These are phyloP conservation scores for Beauveria pseudobassiana DNA, from an alignment of 2,329 filamentous ascomycete species.

Conservation along the genomic window DNA sequence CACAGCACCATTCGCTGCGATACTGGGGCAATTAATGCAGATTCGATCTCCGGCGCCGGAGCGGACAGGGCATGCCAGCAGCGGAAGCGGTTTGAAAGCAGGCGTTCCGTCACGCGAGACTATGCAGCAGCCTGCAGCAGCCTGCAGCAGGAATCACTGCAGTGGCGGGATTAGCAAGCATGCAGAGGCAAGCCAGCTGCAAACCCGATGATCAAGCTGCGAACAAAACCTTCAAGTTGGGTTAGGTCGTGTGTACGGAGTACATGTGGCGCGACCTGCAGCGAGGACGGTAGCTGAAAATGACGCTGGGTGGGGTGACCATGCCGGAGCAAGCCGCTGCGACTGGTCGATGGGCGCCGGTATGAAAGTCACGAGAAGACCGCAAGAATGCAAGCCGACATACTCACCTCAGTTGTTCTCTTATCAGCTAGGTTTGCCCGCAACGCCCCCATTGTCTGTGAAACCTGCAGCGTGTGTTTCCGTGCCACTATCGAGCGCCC, in stretches of 20 bases:
- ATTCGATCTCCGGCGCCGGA: slow-evolving; percentile 8
- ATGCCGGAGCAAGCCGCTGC: neutral
- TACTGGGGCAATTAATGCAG: neutral
- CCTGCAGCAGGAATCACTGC: neutral
- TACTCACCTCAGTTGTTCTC: neutral
- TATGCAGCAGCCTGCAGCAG: neutral
- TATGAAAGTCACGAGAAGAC: slow-evolving; percentile 5
- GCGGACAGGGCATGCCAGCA: neutral
- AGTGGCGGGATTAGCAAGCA: neutral
- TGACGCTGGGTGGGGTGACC: slow-evolving; percentile 5
- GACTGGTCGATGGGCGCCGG: neutral
- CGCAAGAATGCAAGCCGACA: slow-evolving; percentile 8
- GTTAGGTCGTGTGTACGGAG: neutral
- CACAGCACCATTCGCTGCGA: neutral
- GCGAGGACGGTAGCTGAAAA: slow-evolving; percentile 10
- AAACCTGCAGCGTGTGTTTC: neutral
- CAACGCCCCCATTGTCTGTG: neutral
- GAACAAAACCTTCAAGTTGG: neutral
- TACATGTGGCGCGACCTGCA: slow-evolving; percentile 8
- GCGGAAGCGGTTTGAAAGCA: neutral
- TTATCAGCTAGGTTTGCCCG: slow-evolving; percentile 5
- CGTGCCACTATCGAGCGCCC: neutral
- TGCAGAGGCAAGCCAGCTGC: neutral
- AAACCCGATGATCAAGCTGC: slow-evolving; percentile 7
- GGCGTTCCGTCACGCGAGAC: neutral